Evolutionary conservation across 2,329 filamentous ascomycete species (phyloP).

Genomic region (Trichoderma guizhouense): DNA sequence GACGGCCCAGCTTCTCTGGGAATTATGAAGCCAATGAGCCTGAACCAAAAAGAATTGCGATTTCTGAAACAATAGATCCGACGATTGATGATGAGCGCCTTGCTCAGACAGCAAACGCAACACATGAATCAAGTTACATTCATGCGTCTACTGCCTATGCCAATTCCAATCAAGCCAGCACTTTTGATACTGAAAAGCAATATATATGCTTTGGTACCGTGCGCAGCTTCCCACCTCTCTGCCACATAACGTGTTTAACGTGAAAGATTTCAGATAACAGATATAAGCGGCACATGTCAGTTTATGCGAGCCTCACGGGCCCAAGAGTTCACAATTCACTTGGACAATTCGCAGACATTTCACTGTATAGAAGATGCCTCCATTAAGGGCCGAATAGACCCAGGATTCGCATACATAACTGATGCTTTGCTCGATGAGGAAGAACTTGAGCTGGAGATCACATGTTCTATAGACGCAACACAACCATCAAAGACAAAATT

Average conservation of each 20-base stretch:
- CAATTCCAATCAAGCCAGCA: background rate
- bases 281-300: background rate
- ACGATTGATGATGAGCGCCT: background rate
- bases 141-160: background rate
- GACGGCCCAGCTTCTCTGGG: background rate
- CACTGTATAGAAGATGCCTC: background rate
- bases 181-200: background rate
- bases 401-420: background rate
- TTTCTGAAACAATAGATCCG: too few relatives aligned
- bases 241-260: background rate
- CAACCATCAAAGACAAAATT: background rate
- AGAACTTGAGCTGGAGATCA: background rate
- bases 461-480: background rate
- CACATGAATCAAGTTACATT: background rate
- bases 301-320: background rate
- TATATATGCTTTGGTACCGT: constrained; percentile 6
- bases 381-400: background rate
- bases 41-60: background rate
- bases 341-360: background rate
- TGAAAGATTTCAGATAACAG: background rate
- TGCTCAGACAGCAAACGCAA: background rate
- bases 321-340: background rate
- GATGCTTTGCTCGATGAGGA: background rate
- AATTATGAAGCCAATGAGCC: too few relatives aligned
- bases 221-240: background rate